Evolutionary conservation across 2,329 filamentous ascomycete species (phyloP), one percentile per base, ranked within the genome.

Genomic region (Phaeosphaeriaceae sp.): DNA sequence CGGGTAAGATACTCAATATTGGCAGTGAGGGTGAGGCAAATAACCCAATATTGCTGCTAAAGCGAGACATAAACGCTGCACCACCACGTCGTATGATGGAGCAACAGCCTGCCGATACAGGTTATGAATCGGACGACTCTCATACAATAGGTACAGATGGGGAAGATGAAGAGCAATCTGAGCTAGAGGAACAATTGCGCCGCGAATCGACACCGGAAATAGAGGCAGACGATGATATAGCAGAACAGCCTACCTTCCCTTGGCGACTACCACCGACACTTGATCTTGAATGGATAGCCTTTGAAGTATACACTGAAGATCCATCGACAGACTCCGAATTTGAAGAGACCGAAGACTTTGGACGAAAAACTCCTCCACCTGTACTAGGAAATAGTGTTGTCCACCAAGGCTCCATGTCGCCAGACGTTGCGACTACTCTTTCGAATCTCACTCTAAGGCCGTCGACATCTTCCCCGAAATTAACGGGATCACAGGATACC

Each of bases 231-330:
- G n/a, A 48, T 2, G 33, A 59, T 21, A 53, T 58, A 39, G 36
- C 55, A 39, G 39, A 57, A 48, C 40, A 57, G 32, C 37, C 62
- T 9, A 34, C 58, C 1, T 74, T 78, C 37, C 71, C 76, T 6
- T 87, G 85, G 82, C 77, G 78, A 9, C 76, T 96, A 2, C 90
- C 91, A 0, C 79, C 81, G 1, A 88, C 92, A 51, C 78, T 96
- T 0, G 92, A 96, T 60, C 86, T 88, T 0, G 92, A 96, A 72
- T 97, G 92, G 92, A 83, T 96, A 57, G 92, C 92, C 0, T 84
- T 97, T 13, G 91, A 96, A 68, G 89, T 96, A 1, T 94, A 87
- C 67, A 82, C 84, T 13, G 86, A 90, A 61, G 77, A 80, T 21
- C 80, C 85, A 3, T 77, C 80, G 1, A 83, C 82, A 0, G 81